Base-by-base conservation (phyloP, 2,329 filamentous ascomycete genomes). In the Fusarium verrucosum region DNA sequence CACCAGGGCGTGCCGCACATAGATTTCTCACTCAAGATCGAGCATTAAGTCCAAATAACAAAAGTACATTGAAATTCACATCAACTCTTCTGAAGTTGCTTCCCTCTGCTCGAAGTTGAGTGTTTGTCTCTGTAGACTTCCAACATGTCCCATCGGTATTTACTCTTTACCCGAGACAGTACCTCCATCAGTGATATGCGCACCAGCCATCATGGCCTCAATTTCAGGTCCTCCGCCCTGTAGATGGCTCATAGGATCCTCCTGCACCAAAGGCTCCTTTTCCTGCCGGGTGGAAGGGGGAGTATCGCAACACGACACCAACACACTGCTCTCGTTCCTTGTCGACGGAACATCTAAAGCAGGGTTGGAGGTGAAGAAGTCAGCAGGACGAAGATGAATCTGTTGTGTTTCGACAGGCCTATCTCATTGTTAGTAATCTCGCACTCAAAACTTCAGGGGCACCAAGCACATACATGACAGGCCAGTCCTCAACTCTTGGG, bases 1-100 rank as follows among this genome's bases (percentile, higher is more conserved):
- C 95, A 99, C 74, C 95, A 99, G 80, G 94, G 95, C 4, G 92
- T 96, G 4, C 87, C 91, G 26, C 93, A 97, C 75, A 88, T 99
- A 41, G 95, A 99, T 77, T 98, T 97, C 76, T 97, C 94, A 7
- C 83, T 99, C 69, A 99, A 99, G 82, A 94, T 99, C 65, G 76
- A 79, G 38, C 77, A 78, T 46, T 78, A 72, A 46, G 43, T 41
- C n/a, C 28, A 37, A 41, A 69, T 33, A 53, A 58, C 26, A 56
- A 65, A 62, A 44, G 43, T 42, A 52, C 25, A 40, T 16, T 40
- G n/a, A 26, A 20, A 13, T 30, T 13, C 13, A 28, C 16, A 3
- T 30, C 13, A 30, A 30, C 28, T 13, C 14, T 16, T 30, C 13
- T 14, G 13, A 6, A 2, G 16, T 30, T 16, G 5, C 13, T 30